Conservation (phyloP, 176 grass and related monocot genomes). For the Phoenix roebelenii region DNA sequence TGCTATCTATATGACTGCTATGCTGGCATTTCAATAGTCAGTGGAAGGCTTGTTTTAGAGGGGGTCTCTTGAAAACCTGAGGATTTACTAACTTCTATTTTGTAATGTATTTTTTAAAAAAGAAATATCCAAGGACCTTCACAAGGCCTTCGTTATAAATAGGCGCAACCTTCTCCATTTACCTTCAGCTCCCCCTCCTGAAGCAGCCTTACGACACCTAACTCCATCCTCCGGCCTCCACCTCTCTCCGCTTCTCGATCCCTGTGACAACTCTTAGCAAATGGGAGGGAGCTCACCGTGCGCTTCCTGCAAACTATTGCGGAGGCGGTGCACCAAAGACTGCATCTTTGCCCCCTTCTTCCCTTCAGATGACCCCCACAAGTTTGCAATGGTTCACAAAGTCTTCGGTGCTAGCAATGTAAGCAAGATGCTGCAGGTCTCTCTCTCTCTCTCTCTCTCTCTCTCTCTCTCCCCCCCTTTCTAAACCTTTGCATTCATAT, state of each 20-base stretch:
- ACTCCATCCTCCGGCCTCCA: no score
- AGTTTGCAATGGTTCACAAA: slow-evolving; percentile 92
- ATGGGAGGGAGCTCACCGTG: slow-evolving; percentile 27
- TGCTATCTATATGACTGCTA: slow-evolving; percentile 13
- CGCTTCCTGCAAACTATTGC: slow-evolving; percentile 84
- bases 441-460: not conserved
- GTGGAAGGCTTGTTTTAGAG: slow-evolving; percentile 16
- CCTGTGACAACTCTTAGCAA: no score
- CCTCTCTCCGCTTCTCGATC: not conserved
- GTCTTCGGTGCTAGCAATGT: slow-evolving; percentile 91
- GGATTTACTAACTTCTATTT: slow-evolving; percentile 16
- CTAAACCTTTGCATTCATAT: not conserved
- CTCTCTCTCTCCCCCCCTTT: not conserved
- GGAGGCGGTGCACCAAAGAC: slow-evolving; percentile 75
- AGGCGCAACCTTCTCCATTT: no score
- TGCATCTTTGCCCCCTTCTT: slow-evolving; percentile 96
- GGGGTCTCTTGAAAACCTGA: slow-evolving; percentile 43
- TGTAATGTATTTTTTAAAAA: not conserved
- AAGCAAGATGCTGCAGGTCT: slow-evolving; percentile 85
- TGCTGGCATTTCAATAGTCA: slow-evolving; percentile 20
- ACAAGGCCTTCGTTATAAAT: no score
- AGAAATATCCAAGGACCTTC: no score
- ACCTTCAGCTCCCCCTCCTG: no score
- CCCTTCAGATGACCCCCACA: slow-evolving; percentile 78
- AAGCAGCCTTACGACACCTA: no score